Percentiles rank a stretch among this genome's conserved stretches.
Conservation (phyloP, 306 rosid genomes). For the Casuarina glauca region DNA sequence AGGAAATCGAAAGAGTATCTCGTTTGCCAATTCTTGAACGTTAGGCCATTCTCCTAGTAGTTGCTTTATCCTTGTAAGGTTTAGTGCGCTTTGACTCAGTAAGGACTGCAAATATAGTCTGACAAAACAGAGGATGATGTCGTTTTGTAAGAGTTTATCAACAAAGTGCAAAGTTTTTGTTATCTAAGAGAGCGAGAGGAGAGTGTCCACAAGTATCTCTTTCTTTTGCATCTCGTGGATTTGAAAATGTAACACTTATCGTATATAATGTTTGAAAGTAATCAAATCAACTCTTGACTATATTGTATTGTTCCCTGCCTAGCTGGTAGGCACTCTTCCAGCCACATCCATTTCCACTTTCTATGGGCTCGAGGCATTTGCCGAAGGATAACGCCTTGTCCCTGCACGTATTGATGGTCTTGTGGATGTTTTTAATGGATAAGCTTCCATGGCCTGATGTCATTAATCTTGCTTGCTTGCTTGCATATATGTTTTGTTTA, state of each 20-base stretch:
- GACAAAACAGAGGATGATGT: neutral
- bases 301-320: neutral
- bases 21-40: conserved; percentile 18
- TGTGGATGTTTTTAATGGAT: too few relatives aligned
- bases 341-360: too few relatives aligned
- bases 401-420: too few relatives aligned
- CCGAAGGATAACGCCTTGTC: too few relatives aligned
- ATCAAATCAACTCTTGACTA: neutral
- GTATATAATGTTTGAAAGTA: neutral
- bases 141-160: neutral
- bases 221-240: neutral
- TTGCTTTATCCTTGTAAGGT: conserved; percentile 20
- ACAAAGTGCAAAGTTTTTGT: conserved; percentile 12
- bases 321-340: too few relatives aligned
- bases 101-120: conserved; percentile 14
- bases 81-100: conserved; percentile 28
- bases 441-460: too few relatives aligned
- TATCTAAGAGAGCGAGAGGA: neutral
- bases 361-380: too few relatives aligned
- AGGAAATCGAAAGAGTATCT: conserved; percentile 62
- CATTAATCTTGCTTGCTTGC: too few relatives aligned
- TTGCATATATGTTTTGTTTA: too few relatives aligned
- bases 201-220: neutral
- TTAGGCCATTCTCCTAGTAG: conserved; percentile 28
- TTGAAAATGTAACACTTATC: neutral